A percentile compares a stretch with the other conserved stretches of the same genome.
These are phyloP conservation scores for Malus orientalis DNA, from an alignment of 306 rosid species.

Conservation along the genomic window DNA sequence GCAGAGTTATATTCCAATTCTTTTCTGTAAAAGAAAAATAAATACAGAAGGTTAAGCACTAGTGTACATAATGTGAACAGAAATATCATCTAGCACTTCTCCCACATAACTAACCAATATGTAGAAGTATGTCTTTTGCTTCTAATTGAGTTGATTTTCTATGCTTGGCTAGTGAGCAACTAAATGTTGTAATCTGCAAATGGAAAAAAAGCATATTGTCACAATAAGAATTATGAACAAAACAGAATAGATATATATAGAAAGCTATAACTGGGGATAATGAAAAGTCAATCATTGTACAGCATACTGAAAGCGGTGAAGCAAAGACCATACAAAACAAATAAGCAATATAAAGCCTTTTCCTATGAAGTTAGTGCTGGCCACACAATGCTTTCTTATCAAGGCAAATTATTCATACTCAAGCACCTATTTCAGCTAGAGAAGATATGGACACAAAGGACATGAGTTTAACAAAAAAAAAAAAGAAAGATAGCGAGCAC, in stretches of 20 bases:
- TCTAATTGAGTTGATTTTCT: constrained; percentile 77
- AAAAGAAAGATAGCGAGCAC: neutral
- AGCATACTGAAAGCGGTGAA: neutral
- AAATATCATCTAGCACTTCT: neutral
- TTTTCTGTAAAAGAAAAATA: constrained; percentile 46
- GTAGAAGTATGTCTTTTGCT: constrained; percentile 86
- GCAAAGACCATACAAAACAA: neutral
- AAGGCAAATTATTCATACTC: neutral
- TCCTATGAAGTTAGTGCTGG: neutral
- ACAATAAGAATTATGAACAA: neutral
- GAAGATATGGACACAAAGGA: neutral
- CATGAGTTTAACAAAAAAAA: neutral
- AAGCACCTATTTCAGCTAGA: neutral
- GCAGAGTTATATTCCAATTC: constrained; percentile 83
- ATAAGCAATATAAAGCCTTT: neutral
- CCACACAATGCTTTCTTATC: neutral
- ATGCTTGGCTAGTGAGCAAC: constrained; percentile 93
- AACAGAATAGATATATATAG: neutral
- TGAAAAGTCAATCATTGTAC: neutral
- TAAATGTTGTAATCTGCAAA: constrained; percentile 74
- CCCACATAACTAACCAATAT: constrained; percentile 63
- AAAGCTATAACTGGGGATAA: neutral
- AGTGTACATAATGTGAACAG: neutral
- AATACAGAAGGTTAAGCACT: constrained; percentile 9
- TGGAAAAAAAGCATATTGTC: neutral